Base-by-base conservation (phyloP, 2,329 filamentous ascomycete genomes). In the Didymellaceae sp. region DNA sequence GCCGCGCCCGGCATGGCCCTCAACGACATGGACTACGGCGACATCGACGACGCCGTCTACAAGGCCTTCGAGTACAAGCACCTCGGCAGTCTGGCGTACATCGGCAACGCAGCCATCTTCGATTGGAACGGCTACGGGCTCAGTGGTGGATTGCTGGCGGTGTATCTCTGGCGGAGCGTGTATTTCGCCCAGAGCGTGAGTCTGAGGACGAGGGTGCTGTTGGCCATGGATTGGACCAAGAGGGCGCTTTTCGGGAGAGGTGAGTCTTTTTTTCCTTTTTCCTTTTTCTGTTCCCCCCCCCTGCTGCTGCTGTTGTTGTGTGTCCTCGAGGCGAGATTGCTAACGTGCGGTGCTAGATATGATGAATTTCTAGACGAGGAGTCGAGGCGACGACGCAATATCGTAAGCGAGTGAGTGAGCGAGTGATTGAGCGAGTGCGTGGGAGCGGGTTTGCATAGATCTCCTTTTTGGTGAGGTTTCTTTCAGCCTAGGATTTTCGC, bases 161-260 rank as follows among this genome's bases (percentile, higher is more conserved):
- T 97, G 39, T 99, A 99, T 73, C 84, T 96, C 25, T 99, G 94
- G 94, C 81, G 94, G 55, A 92, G 90, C 58, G 88, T 97, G 11
- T 99, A 99, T 76, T 99, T 99, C 78, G 91, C 94, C 10, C 91
- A 99, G 80, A 96, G 91, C 68, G 94, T 99, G 38, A 97, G 92
- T 74, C 82, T 97, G 52, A 81, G 94, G 61, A 99, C 94, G 20
- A 84, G 93, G 56, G 84, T 91, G 58, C 75, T 99, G 67, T 80
- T 99, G 74, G 91, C 91, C 14, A 97, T 99, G 94, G 94, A 99
- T 73, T 99, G 94, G 94, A 87, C 86, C n/a, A 99, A 97, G 84
- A 83, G 95, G 71, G 90, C 91, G 10, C 75, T 99, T 17, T 99
- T 99, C 78, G 94, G 94, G 61, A 83, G 94, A 86, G 94, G 93